These are phyloP conservation scores for Zoysia matrella DNA, from an alignment of 202 grass and related monocot genomes.

Conservation along the genomic window DNA sequence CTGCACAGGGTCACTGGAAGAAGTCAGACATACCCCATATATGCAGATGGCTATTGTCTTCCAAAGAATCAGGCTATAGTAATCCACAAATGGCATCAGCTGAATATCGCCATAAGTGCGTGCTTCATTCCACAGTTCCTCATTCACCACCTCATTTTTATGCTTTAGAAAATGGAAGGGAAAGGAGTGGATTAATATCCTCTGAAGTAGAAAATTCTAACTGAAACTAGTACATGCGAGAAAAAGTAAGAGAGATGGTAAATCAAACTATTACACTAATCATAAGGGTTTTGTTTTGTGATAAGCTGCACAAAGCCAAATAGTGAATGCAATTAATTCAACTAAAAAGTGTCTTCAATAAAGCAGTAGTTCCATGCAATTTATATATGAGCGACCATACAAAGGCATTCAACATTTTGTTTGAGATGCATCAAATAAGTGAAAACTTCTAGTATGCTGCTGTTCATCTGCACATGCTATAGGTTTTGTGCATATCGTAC, in stretches of 20 bases:
- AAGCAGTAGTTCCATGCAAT: background rate
- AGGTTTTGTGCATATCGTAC: slow-evolving; percentile 50
- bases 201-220: slow-evolving; percentile 23
- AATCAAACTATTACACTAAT: slow-evolving; percentile 6
- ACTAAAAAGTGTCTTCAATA: background rate
- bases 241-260: background rate
- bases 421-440: slow-evolving; percentile 30
- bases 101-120: slow-evolving; percentile 91
- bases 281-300: background rate
- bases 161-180: slow-evolving; percentile 58
- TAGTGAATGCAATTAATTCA: slow-evolving; percentile 9
- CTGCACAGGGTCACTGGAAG: too few species aligned
- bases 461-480: slow-evolving; percentile 9
- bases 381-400: background rate
- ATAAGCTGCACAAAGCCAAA: slow-evolving; percentile 18
- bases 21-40: slow-evolving; percentile 69
- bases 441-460: background rate
- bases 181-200: slow-evolving; percentile 34
- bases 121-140: slow-evolving; percentile 96
- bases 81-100: slow-evolving; percentile 95
- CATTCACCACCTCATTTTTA: slow-evolving; percentile 93
- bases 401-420: slow-evolving; percentile 2
- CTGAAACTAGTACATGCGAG: slow-evolving; percentile 16
- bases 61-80: slow-evolving; percentile 93
- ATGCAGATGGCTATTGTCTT: slow-evolving; percentile 98